Evolutionary conservation across 768 basidiomycete genomes (phyloP).

Genomic region (Lepiota venenata): DNA sequence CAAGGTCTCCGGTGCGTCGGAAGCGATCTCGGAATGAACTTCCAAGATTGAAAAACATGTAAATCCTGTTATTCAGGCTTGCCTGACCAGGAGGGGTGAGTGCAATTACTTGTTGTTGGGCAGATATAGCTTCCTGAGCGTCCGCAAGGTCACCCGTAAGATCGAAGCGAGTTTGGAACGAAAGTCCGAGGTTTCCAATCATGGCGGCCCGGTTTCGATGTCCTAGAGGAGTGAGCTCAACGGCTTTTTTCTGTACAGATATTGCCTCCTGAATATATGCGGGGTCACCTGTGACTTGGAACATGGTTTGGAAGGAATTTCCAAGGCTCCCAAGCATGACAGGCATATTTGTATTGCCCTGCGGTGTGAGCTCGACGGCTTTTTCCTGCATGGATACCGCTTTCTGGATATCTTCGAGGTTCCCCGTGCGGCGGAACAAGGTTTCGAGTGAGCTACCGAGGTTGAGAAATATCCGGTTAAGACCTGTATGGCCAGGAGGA

Average conservation of each 20-base stretch:
- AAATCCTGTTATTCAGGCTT: not conserved
- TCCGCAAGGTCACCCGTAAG: not conserved
- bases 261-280: conserved; percentile 13
- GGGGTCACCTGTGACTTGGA: conserved; percentile 4
- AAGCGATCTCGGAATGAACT: conserved; percentile 6
- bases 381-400: conserved; percentile 12
- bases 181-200: conserved; percentile 10
- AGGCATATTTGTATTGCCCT: conserved; percentile 15
- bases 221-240: conserved; percentile 1
- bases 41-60: conserved; percentile 1
- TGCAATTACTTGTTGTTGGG: not conserved
- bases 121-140: not conserved
- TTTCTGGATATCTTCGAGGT: conserved; percentile 22
- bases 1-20: conserved; percentile 14
- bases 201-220: conserved; percentile 1
- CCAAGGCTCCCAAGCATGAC: conserved; percentile 18
- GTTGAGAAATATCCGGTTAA: not conserved
- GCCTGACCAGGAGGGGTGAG: not conserved
- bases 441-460: not conserved
- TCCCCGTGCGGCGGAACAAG: conserved; percentile 11
- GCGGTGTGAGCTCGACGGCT: conserved; percentile 14
- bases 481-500: not conserved
- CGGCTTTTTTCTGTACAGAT: not conserved
- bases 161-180: not conserved
- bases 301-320: conserved; percentile 13